Percentiles rank a stretch among this genome's conserved stretches.
phyloP scores from a whole-genome alignment of 78 protist genomes.

The Dictyostelium purpureum region DNA sequence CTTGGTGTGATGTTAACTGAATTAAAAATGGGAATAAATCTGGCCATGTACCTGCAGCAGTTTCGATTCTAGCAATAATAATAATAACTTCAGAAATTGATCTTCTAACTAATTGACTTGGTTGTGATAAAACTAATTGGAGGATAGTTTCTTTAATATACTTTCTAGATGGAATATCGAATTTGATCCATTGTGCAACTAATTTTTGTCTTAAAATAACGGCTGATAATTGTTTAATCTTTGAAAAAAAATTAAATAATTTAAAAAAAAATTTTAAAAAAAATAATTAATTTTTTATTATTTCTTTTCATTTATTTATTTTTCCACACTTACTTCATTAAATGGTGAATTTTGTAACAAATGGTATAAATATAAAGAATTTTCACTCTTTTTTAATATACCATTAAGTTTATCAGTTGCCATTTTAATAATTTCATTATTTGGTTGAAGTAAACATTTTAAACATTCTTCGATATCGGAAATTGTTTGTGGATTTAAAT shows the following conservation, averaged over 20 bases:
- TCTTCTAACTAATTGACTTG: constrained; percentile 10
- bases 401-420: constrained; percentile 41
- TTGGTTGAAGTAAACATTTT: constrained; percentile 55
- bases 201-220: constrained; percentile 77
- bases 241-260: background rate
- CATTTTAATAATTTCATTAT: constrained; percentile 18
- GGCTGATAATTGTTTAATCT: constrained; percentile 78
- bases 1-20: background rate
- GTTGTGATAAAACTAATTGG: background rate
- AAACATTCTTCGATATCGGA: constrained; percentile 27
- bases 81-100: constrained; percentile 69
- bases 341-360: constrained; percentile 48
- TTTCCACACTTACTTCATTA: constrained; percentile 32
- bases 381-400: constrained; percentile 15
- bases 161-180: background rate
- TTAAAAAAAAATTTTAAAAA: background rate
- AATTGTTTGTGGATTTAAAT: constrained; percentile 5
- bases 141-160: constrained; percentile 39
- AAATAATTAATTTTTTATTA: background rate
- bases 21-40: constrained; percentile 46
- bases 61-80: constrained; percentile 24
- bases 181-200: constrained; percentile 65
- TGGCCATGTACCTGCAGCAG: constrained; percentile 69
- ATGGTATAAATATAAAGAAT: constrained; percentile 22
- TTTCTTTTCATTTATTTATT: background rate